Evolutionary conservation across 2,329 filamentous ascomycete genomes (phyloP), one percentile per base, ranked within the genome.

Genomic region (Alternaria longipes): DNA sequence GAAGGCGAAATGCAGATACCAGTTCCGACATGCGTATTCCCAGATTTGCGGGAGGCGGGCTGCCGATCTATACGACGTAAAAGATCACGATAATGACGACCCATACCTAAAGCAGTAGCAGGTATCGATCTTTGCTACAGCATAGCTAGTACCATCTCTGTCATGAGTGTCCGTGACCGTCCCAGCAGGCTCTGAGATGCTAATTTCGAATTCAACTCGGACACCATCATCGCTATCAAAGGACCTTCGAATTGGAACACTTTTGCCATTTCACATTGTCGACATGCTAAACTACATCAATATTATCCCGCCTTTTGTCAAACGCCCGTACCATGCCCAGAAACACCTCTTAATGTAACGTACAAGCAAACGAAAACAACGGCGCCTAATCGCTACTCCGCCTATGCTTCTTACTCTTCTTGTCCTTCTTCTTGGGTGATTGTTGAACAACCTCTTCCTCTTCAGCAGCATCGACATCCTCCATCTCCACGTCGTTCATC

Each of bases 401-500:
- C 47, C 53, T 56, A 18, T 63, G 60, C 56, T 60, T 63, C 56
- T 54, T 63, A 7, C 54, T 57, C 58, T 60, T 60, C 54, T 60
- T 60, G 8, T 50, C 53, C 32, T 59, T 58, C 47, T 56, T 59
- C 38, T 50, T 56, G 3, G 60, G 56, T 16, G 42, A 28, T 34
- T 62, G 56, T 7, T 55, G 46, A 2, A 59, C 32, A 9, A 32
- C 51, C 18, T 59, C 56, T 26, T 28, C 55, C 5, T 59, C 36
- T 24, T 34, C 45, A 26, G 8, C 44, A 18, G 54, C 54, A 28
- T 50, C 56, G 9, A 50, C 52, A 45, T 63, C 56, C 22, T 63
- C 52, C 49, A 60, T 54, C 32, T 63, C 60, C 3, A 54, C 62
- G 46, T 68, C 66, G 24, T 54, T 40, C 66, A 68, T 68, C 8